phyloP scores from a whole-genome alignment of 2,329 filamentous ascomycete genomes.

The Talaromyces piceae region DNA sequence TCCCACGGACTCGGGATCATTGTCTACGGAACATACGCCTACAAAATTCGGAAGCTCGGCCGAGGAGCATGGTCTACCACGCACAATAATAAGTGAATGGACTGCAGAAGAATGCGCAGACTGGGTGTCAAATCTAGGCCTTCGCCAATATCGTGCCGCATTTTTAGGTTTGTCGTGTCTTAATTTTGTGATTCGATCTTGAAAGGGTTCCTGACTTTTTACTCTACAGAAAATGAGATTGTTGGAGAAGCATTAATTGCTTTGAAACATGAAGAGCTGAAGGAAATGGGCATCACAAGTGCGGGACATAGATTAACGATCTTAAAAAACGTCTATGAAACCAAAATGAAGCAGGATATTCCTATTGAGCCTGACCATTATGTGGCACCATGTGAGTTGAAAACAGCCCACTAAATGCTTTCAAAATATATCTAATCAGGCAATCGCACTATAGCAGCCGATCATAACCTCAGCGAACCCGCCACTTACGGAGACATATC shows the following conservation, averaged over 20 bases:
- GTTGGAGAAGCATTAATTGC: slow-evolving; percentile 85
- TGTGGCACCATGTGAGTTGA: slow-evolving; percentile 72
- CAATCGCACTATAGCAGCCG: slow-evolving; percentile 59
- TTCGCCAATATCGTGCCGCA: slow-evolving; percentile 72
- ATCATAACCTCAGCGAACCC: slow-evolving; percentile 77
- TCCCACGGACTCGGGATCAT: slow-evolving; percentile 51
- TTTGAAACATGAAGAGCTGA: slow-evolving; percentile 84
- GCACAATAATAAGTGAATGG: slow-evolving; percentile 54
- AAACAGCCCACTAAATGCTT: not conserved
- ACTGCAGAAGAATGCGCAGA: slow-evolving; percentile 81
- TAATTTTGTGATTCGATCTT: too few relatives aligned
- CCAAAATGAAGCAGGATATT: slow-evolving; percentile 89
- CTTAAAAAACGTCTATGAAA: slow-evolving; percentile 90
- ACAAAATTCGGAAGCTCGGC: slow-evolving; percentile 50
- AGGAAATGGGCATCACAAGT: slow-evolving; percentile 87
- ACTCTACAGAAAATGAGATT: slow-evolving; percentile 78
- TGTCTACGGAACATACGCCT: slow-evolving; percentile 55
- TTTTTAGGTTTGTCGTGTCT: slow-evolving; percentile 77
- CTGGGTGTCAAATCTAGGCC: slow-evolving; percentile 70
- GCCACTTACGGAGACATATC: slow-evolving; percentile 92
- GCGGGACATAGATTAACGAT: slow-evolving; percentile 93
- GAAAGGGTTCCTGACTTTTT: not conserved
- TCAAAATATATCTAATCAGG: slow-evolving; percentile 3
- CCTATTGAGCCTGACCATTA: slow-evolving; percentile 90
- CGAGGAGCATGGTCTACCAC: slow-evolving; percentile 48